Conservation (phyloP, 2,329 filamentous ascomycete species). For the Sporothrix brasiliensis region DNA sequence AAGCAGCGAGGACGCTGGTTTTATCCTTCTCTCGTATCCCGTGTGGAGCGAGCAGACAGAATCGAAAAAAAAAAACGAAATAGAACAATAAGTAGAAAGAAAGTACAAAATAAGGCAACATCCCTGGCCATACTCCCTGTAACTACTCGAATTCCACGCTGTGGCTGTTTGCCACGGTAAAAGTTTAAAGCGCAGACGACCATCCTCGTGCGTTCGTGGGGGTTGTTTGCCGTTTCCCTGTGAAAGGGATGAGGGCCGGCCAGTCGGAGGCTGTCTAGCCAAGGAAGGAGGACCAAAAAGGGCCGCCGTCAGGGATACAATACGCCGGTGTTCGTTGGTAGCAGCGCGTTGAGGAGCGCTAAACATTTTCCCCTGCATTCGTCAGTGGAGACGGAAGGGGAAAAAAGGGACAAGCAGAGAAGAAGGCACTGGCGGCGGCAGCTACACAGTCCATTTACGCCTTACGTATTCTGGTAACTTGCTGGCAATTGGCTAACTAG, state of each 20-base stretch:
- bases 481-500: not conserved
- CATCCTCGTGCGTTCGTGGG: not conserved
- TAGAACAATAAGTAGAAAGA: not conserved
- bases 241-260: conserved; percentile 3
- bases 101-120: not conserved
- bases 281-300: not conserved
- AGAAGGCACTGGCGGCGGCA: not conserved
- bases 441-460: no score
- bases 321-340: not conserved
- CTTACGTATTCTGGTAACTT: not conserved
- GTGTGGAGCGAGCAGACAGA: not conserved
- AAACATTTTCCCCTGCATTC: conserved; percentile 14
- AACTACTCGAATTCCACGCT: not conserved
- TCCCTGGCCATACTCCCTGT: not conserved
- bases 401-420: not conserved
- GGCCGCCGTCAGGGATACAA: conserved; percentile 7
- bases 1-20: not conserved
- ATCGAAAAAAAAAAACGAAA: not conserved
- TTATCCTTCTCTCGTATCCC: not conserved
- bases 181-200: not conserved
- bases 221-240: not conserved
- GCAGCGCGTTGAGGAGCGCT: conserved; percentile 6
- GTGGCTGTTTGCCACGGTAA: not conserved
- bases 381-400: not conserved
- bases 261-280: not conserved